Conservation (phyloP, 192 early-diverging fungal species). For the Coemansia sp. region DNA sequence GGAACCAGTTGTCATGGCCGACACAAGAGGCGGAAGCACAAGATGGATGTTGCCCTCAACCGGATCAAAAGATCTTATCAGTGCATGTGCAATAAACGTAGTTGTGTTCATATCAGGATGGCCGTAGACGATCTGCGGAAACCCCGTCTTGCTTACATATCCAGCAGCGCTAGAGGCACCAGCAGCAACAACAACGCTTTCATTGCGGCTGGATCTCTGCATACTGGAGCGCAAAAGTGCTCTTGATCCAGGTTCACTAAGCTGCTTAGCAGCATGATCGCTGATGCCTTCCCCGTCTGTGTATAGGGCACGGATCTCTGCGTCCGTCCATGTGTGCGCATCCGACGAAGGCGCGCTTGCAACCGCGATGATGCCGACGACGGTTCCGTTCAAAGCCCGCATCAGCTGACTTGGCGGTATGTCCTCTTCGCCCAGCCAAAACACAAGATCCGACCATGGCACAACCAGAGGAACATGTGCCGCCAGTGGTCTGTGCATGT, state of each 20-base stretch:
- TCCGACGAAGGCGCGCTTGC: slow-evolving; percentile 19
- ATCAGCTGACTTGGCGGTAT: slow-evolving; percentile 77
- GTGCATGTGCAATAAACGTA: slow-evolving; percentile 62
- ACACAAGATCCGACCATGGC: slow-evolving; percentile 62
- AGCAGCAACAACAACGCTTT: not conserved
- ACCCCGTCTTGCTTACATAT: not conserved
- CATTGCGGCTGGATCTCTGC: not conserved
- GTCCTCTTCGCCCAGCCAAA: slow-evolving; percentile 73
- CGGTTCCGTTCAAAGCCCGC: slow-evolving; percentile 78
- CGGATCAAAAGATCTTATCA: slow-evolving; percentile 69
- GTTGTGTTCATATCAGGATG: slow-evolving; percentile 40
- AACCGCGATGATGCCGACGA: slow-evolving; percentile 73
- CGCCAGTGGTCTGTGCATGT: slow-evolving; percentile 58
- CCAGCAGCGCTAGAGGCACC: not conserved
- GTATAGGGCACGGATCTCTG: slow-evolving; percentile 21
- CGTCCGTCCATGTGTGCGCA: slow-evolving; percentile 35
- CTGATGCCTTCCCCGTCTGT: slow-evolving; percentile 19
- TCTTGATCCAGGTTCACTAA: slow-evolving; percentile 42
- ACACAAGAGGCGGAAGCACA: slow-evolving; percentile 52
- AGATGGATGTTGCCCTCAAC: slow-evolving; percentile 57
- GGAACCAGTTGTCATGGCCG: not conserved
- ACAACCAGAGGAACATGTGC: slow-evolving; percentile 60
- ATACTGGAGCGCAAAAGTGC: slow-evolving; percentile 13
- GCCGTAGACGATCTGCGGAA: slow-evolving; percentile 50
- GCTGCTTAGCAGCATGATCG: slow-evolving; percentile 25